phyloP scores from a whole-genome alignment of 768 basidiomycete genomes.

The Tylopilus plumbeoviolaceoides region DNA sequence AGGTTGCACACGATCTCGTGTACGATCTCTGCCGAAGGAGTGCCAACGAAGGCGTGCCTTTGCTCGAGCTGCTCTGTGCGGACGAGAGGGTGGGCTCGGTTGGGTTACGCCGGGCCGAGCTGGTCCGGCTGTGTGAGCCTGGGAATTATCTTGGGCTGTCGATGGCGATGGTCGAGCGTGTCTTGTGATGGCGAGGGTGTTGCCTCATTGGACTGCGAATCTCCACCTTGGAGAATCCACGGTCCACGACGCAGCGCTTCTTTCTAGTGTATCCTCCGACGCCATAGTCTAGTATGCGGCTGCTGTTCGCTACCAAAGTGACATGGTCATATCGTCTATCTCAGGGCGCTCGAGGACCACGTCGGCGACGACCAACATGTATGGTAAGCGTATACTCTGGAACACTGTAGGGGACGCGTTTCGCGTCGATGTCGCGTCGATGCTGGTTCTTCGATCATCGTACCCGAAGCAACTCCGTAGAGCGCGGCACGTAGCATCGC shows the following conservation, averaged over 20 bases:
- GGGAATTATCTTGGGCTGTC: constrained; percentile 37
- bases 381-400: neutral
- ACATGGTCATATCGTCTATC: neutral
- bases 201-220: constrained; percentile 7
- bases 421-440: constrained; percentile 2
- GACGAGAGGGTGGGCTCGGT: constrained; percentile 24
- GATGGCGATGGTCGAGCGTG: constrained; percentile 24
- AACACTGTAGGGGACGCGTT: neutral
- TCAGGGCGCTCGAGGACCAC: neutral
- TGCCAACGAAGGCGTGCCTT: constrained; percentile 21
- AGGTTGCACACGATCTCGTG: constrained; percentile 42
- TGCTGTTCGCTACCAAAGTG: neutral
- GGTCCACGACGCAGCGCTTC: neutral
- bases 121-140: constrained; percentile 37
- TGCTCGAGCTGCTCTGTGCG: constrained; percentile 32
- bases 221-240: neutral
- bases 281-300: neutral
- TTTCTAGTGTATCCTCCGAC: neutral
- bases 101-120: constrained; percentile 24
- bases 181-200: neutral
- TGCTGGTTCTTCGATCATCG: constrained; percentile 27
- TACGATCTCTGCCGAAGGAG: constrained; percentile 39
- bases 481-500: constrained; percentile 26
- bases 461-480: constrained; percentile 30
- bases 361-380: neutral